Evolutionary conservation across 345 rosid genomes (phyloP).

Genomic region (Euphorbia lathyris): DNA sequence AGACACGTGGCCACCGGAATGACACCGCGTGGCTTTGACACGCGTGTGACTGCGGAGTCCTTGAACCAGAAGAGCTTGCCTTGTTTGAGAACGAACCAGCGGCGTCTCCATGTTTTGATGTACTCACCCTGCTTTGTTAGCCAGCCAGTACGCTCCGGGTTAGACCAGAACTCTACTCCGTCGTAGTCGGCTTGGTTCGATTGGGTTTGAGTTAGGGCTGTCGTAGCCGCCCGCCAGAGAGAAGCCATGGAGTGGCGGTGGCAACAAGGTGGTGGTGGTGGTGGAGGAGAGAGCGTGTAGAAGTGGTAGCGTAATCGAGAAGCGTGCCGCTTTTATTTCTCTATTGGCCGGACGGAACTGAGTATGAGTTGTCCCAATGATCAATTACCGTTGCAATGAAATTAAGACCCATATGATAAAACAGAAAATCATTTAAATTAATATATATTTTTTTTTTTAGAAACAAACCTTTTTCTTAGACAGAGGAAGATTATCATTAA

Average conservation of each 20-base stretch:
- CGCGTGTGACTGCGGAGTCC: conserved; percentile 50
- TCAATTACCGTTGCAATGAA: no score
- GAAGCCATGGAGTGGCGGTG: conserved; percentile 6
- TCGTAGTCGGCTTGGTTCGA: conserved; percentile 28
- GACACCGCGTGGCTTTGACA: conserved; percentile 60
- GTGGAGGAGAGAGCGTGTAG: neutral
- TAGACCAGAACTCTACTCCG: conserved; percentile 62
- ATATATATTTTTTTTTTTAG: no score
- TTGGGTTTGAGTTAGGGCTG: conserved; percentile 17
- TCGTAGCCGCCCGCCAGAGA: conserved; percentile 14
- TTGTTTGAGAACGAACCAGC: conserved; percentile 72
- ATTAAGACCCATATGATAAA: no score
- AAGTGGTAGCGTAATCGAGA: neutral
- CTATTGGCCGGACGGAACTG: neutral
- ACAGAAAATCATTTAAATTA: no score
- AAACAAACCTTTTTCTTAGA: no score
- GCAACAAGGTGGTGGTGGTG: no score
- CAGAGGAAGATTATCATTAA: no score
- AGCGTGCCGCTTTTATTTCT: neutral
- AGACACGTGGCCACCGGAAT: conserved; percentile 57
- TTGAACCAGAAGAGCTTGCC: conserved; percentile 80
- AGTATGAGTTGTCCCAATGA: no score
- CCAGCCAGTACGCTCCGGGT: conserved; percentile 69
- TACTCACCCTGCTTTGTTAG: conserved; percentile 66
- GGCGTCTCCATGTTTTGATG: conserved; percentile 73